Percentiles rank a stretch among this genome's conserved stretches.
phyloP scores from a whole-genome alignment of 2,329 filamentous ascomycete genomes.

The Pseudocercospora eumusae region DNA sequence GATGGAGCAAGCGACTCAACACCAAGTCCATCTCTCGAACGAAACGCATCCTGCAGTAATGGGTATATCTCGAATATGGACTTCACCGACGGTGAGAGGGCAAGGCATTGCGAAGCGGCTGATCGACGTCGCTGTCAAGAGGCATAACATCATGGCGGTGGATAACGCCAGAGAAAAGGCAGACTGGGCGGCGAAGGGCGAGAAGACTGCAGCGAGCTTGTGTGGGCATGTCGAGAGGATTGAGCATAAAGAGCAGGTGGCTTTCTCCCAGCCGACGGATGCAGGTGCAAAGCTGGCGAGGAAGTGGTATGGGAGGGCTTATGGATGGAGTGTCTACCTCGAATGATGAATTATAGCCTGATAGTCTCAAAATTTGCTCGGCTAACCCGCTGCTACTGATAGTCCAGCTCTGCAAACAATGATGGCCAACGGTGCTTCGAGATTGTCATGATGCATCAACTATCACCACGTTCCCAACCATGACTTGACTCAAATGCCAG shows the following conservation, averaged over 20 bases:
- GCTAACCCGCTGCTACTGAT: no score
- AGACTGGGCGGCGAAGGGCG: neutral
- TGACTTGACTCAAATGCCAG: no score
- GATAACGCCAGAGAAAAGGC: conserved; percentile 6
- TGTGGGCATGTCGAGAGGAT: conserved; percentile 53
- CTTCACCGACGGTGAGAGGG: conserved; percentile 57
- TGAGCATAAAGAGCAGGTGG: conserved; percentile 57
- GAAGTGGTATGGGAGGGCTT: conserved; percentile 58
- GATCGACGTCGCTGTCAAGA: conserved; percentile 47
- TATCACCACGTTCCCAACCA: no score
- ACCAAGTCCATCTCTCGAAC: conserved; percentile 31
- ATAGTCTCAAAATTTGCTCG: no score
- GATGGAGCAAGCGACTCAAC: conserved; percentile 18
- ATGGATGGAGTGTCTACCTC: conserved; percentile 63
- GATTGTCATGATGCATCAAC: no score
- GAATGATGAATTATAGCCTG: conserved; percentile 48
- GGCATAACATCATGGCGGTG: conserved; percentile 23
- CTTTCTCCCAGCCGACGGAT: conserved; percentile 67
- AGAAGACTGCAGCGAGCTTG: neutral
- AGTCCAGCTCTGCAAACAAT: no score
- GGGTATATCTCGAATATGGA: conserved; percentile 68
- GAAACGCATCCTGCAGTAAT: conserved; percentile 50
- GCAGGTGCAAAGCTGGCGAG: conserved; percentile 60
- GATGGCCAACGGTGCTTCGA: no score
- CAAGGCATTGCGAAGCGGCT: conserved; percentile 60